A percentile compares a stretch with the other conserved stretches of the same genome.
These are phyloP conservation scores for Capsicum baccatum DNA, from an alignment of 257 asterid genomes.

Conservation along the genomic window DNA sequence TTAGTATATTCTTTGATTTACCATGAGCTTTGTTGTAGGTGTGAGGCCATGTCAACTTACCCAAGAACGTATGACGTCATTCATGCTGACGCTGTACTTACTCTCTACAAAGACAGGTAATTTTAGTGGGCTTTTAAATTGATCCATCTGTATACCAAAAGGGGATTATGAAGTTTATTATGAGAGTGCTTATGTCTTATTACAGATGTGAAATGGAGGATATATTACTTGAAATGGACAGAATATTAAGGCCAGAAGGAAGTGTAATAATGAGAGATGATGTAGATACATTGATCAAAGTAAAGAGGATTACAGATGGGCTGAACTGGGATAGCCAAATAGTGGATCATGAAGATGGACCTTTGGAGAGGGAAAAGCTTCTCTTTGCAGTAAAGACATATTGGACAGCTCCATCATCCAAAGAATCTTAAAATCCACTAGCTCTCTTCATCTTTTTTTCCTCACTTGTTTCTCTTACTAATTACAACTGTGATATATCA, in stretches of 20 bases:
- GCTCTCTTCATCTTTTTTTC: neutral
- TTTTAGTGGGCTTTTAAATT: neutral
- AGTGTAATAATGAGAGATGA: conserved; percentile 78
- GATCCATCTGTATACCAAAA: neutral
- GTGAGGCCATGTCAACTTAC: conserved; percentile 96
- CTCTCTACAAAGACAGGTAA: conserved; percentile 70
- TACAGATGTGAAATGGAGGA: conserved; percentile 79
- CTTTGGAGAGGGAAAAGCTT: conserved; percentile 75
- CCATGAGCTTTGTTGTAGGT: conserved; percentile 48
- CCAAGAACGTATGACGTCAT: conserved; percentile 90
- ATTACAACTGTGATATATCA: conserved; percentile 7
- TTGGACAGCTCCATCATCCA: conserved; percentile 75
- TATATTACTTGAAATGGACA: conserved; percentile 78
- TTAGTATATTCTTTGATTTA: neutral
- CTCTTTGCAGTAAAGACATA: conserved; percentile 75
- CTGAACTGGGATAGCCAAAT: conserved; percentile 80
- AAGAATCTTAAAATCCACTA: conserved; percentile 25
- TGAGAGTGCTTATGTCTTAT: too few species aligned
- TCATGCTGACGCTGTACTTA: conserved; percentile 75
- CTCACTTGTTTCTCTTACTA: neutral
- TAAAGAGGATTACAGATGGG: conserved; percentile 72
- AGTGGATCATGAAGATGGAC: conserved; percentile 89
- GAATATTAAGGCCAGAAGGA: conserved; percentile 84
- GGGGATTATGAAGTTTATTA: too few species aligned
- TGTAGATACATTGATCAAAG: conserved; percentile 65